These are phyloP conservation scores for Aspergillus carlsbadensis DNA, from an alignment of 495 filamentous ascomycete genomes.

Conservation along the genomic window DNA sequence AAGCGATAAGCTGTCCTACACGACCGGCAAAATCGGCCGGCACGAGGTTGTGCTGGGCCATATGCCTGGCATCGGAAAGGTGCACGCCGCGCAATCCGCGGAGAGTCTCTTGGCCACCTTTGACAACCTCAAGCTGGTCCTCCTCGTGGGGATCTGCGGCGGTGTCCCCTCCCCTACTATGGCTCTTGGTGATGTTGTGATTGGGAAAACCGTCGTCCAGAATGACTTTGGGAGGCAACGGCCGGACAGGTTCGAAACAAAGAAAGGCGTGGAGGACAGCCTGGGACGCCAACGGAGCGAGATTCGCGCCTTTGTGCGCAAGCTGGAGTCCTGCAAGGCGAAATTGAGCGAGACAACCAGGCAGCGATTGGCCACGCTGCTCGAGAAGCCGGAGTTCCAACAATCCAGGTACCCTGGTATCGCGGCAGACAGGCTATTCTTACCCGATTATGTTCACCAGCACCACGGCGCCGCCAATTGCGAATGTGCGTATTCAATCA, in stretches of 20 bases:
- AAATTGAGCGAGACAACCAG: not conserved
- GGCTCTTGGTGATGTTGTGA: not conserved
- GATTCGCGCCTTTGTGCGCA: not conserved
- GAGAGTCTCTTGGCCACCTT: not conserved
- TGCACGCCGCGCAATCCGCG: not conserved
- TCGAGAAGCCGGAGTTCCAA: not conserved
- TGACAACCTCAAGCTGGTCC: not conserved
- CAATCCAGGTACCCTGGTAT: not conserved
- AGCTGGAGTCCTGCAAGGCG: not conserved
- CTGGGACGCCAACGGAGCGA: not conserved
- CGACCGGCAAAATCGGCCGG: no score
- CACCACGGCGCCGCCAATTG: not conserved
- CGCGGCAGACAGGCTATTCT: not conserved
- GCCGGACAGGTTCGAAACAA: not conserved
- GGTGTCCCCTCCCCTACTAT: not conserved
- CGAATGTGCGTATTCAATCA: not conserved
- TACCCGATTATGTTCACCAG: not conserved
- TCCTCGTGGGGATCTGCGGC: not conserved
- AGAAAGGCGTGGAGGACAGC: not conserved
- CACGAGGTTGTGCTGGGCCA: no score
- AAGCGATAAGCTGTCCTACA: no score
- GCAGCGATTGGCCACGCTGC: not conserved
- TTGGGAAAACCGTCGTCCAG: not conserved
- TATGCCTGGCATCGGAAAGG: constrained; percentile 18
- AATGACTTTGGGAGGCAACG: not conserved